These are phyloP conservation scores for Artemisia annua DNA, from an alignment of 129 eudicot genomes.

Conservation along the genomic window DNA sequence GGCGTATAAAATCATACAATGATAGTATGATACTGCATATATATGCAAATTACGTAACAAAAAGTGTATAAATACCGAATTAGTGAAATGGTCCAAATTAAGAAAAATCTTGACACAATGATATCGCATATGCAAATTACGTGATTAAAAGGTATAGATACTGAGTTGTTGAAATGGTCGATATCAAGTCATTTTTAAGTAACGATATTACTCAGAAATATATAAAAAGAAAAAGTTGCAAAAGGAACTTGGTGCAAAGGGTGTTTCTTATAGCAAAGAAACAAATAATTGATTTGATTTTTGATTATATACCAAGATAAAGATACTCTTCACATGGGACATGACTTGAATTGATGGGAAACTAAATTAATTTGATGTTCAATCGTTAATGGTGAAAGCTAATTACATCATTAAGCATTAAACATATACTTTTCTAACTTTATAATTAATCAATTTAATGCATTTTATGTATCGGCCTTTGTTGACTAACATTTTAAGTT, in stretches of 20 bases:
- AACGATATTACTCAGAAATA: slow-evolving; percentile 19
- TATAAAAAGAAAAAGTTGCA: slow-evolving; percentile 23
- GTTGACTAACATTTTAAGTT: slow-evolving; percentile 23
- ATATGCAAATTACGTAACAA: too few species aligned
- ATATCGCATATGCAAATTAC: slow-evolving; percentile 4
- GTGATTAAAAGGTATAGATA: slow-evolving; percentile 15
- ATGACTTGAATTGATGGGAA: slow-evolving; percentile 27
- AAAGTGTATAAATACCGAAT: background rate
- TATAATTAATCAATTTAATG: background rate
- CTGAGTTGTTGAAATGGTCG: slow-evolving; percentile 9
- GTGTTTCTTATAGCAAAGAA: slow-evolving; percentile 18
- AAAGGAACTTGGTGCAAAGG: slow-evolving; percentile 25
- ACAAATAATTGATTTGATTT: slow-evolving; percentile 37
- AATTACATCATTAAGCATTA: background rate
- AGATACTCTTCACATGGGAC: slow-evolving; percentile 36
- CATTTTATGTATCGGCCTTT: slow-evolving; percentile 9
- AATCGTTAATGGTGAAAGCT: slow-evolving; percentile 15
- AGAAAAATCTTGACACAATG: background rate
- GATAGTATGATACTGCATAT: background rate
- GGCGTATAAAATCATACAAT: background rate
- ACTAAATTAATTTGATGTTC: slow-evolving; percentile 21
- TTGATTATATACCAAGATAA: slow-evolving; percentile 38
- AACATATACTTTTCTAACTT: background rate
- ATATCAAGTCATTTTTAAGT: slow-evolving; percentile 9
- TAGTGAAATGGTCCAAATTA: background rate